Conservation (phyloP, 352 stramenopile species). For the Pythium dissimile region DNA sequence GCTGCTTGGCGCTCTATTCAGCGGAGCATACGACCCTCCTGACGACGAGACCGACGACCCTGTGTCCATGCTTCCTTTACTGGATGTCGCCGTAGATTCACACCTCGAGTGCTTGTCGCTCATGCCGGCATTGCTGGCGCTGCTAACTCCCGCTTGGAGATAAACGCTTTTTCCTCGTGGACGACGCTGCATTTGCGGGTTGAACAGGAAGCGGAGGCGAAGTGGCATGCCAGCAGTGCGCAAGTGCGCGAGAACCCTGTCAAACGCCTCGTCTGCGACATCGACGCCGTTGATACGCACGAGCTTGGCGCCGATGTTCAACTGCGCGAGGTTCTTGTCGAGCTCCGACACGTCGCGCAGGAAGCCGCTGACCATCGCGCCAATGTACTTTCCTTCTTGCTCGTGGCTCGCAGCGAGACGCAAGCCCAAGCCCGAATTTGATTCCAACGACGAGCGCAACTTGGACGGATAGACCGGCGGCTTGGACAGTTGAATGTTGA, state of each 20-base stretch:
- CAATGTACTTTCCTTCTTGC: slow-evolving; percentile 54
- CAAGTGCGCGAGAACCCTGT: slow-evolving; percentile 56
- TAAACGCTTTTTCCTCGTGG: slow-evolving; percentile 23
- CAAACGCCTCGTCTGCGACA: slow-evolving; percentile 53
- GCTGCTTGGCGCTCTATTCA: slow-evolving; percentile 9
- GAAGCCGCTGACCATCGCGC: slow-evolving; percentile 69
- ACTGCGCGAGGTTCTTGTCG: slow-evolving; percentile 50
- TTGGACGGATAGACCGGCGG: slow-evolving; percentile 63
- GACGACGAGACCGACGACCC: slow-evolving; percentile 5
- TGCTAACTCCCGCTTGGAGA: neutral
- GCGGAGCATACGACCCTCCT: neutral
- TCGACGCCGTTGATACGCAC: slow-evolving; percentile 73
- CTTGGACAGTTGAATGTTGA: slow-evolving; percentile 57
- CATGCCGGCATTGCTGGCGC: slow-evolving; percentile 1
- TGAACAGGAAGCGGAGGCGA: slow-evolving; percentile 63
- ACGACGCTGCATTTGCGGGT: slow-evolving; percentile 43
- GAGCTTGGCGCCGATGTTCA: slow-evolving; percentile 61
- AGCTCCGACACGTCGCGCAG: slow-evolving; percentile 51
- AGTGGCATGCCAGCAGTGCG: slow-evolving; percentile 45
- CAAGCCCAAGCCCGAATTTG: slow-evolving; percentile 49
- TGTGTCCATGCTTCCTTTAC: slow-evolving; percentile 13
- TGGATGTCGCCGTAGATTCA: slow-evolving; percentile 9
- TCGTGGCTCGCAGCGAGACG: slow-evolving; percentile 58
- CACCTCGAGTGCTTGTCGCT: slow-evolving; percentile 17
- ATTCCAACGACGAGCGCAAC: slow-evolving; percentile 55